phyloP scores from a whole-genome alignment of 1,139 yeast genomes.

The Saccharomycopsis phalli region DNA sequence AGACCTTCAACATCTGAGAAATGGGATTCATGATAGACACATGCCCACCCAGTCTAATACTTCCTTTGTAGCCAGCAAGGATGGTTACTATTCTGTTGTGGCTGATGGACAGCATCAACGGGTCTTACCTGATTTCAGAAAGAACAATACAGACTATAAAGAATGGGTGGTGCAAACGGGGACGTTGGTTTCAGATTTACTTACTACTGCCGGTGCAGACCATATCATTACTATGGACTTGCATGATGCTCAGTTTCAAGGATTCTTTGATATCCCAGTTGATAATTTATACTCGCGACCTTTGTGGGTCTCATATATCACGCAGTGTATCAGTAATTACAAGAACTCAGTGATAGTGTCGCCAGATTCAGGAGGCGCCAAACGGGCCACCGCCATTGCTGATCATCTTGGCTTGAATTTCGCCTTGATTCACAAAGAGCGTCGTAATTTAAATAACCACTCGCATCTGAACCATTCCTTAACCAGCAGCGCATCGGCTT shows the following conservation, averaged over 20 bases:
- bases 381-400: conserved; percentile 89
- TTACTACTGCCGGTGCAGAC: conserved; percentile 93
- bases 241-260: conserved; percentile 93
- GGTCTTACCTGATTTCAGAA: conserved; percentile 5
- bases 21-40: conserved; percentile 29
- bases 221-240: conserved; percentile 96
- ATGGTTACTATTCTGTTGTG: conserved; percentile 5
- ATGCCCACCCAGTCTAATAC: conserved; percentile 1
- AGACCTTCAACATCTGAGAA: conserved; percentile 76
- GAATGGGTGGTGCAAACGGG: conserved; percentile 98
- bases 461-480: conserved; percentile 7
- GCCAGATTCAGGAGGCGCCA: conserved; percentile 97
- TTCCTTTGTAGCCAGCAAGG: background rate
- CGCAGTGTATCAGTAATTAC: conserved; percentile 62
- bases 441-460: conserved; percentile 39
- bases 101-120: background rate
- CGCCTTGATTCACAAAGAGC: conserved; percentile 93
- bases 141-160: conserved; percentile 57
- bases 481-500: background rate
- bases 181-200: conserved; percentile 76
- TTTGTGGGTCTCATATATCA: conserved; percentile 69
- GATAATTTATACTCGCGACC: conserved; percentile 87
- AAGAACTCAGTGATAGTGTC: conserved; percentile 80
- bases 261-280: conserved; percentile 86
- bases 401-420: conserved; percentile 83